Percentiles rank a stretch among this genome's conserved stretches.
Conservation (phyloP, 129 eudicot species). For the Ambrosia trifida region DNA sequence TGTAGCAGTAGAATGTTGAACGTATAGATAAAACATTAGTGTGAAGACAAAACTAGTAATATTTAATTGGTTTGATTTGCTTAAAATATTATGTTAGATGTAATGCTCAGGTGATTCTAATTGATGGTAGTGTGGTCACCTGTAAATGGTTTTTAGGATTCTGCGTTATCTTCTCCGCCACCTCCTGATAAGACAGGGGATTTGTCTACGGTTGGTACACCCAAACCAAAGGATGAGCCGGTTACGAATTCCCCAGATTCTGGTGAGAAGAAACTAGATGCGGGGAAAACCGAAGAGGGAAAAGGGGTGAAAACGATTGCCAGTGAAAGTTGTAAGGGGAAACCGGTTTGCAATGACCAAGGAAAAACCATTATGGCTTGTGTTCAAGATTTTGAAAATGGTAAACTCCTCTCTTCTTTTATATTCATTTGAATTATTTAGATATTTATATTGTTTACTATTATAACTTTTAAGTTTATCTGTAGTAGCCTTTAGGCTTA, state of each 20-base stretch:
- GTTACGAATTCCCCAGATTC: slow-evolving; percentile 13
- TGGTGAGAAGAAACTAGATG: slow-evolving; percentile 22
- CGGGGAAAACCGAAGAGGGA: slow-evolving; percentile 15
- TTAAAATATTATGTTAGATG: too few species aligned
- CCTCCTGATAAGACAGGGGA: slow-evolving; percentile 19
- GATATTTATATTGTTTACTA: not conserved
- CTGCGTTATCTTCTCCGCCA: slow-evolving; percentile 24
- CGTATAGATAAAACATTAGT: not conserved
- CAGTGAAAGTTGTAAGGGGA: slow-evolving; percentile 22
- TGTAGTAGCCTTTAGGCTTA: not conserved
- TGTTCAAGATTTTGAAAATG: slow-evolving; percentile 25
- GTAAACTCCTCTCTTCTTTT: slow-evolving; percentile 9
- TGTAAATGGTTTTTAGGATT: slow-evolving; percentile 15
- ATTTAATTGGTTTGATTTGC: too few species aligned
- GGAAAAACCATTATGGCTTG: slow-evolving; percentile 28
- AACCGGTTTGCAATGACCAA: slow-evolving; percentile 27
- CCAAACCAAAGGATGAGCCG: slow-evolving; percentile 23
- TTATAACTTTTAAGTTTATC: not conserved
- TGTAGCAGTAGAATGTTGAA: not conserved
- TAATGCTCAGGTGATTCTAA: not conserved
- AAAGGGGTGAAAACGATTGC: slow-evolving; percentile 12
- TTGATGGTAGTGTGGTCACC: not conserved
- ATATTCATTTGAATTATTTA: not conserved
- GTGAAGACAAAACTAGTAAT: not conserved
- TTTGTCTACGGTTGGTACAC: slow-evolving; percentile 1